A percentile compares a stretch with the other conserved stretches of the same genome.
These are phyloP conservation scores for Peniophora sp. DNA, from an alignment of 1,284 basidiomycete genomes.

Conservation along the genomic window DNA sequence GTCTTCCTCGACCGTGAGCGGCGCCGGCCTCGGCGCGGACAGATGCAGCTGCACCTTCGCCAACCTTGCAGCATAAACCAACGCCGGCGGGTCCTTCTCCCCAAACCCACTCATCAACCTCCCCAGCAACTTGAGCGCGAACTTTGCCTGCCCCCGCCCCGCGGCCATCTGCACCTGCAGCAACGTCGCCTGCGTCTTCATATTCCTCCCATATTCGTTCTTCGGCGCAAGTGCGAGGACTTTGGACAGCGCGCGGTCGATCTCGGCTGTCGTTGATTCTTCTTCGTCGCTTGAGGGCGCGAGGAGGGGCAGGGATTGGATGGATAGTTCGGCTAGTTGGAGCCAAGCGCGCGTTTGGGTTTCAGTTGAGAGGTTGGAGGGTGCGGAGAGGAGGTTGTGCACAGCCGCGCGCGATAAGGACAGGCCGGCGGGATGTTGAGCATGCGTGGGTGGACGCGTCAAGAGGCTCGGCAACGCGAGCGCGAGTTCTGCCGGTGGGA, in stretches of 20 bases:
- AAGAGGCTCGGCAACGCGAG: slow-evolving; percentile 55
- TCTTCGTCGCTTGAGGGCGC: no score
- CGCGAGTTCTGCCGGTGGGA: slow-evolving; percentile 45
- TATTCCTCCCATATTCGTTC: slow-evolving; percentile 43
- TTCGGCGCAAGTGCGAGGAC: no score
- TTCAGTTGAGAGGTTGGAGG: no score
- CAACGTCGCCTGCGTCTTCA: slow-evolving; percentile 40
- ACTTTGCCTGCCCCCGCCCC: slow-evolving; percentile 58
- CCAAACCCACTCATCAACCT: slow-evolving; percentile 37
- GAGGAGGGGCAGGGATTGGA: no score
- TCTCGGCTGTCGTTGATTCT: no score
- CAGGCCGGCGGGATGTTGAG: slow-evolving; percentile 42
- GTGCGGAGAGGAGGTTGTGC: no score
- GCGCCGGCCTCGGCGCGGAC: slow-evolving; percentile 14
- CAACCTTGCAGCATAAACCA: slow-evolving; percentile 47
- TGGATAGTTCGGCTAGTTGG: no score
- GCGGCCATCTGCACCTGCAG: slow-evolving; percentile 57
- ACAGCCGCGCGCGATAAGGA: slow-evolving; percentile 48
- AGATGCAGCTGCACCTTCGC: slow-evolving; percentile 39
- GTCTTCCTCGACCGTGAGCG: slow-evolving; percentile 4
- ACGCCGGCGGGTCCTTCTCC: slow-evolving; percentile 39
- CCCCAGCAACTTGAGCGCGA: slow-evolving; percentile 58
- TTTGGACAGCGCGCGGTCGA: no score
- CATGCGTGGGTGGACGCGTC: slow-evolving; percentile 53
- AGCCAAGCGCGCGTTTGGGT: no score